These are phyloP conservation scores for Podospora anserina DNA, from an alignment of 495 filamentous ascomycete genomes.

Conservation along the genomic window DNA sequence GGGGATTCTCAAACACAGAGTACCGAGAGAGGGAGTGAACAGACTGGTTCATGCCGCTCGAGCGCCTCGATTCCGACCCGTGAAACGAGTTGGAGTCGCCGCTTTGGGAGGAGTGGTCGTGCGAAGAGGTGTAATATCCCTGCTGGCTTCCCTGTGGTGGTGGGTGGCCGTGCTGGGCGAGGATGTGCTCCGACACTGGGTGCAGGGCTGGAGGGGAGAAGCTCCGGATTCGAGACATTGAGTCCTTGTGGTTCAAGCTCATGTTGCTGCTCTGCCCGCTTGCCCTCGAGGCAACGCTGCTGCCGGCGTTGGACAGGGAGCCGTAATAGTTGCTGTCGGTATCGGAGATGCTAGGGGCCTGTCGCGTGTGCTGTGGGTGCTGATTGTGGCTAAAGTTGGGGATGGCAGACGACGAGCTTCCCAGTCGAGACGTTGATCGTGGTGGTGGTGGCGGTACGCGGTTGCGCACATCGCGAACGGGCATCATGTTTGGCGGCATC, in stretches of 20 bases:
- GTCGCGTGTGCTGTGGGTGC: neutral
- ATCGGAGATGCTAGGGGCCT: conserved; percentile 9
- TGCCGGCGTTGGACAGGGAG: neutral
- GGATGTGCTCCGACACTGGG: conserved; percentile 3
- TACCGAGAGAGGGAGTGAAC: neutral
- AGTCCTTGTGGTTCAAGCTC: neutral
- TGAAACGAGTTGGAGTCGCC: conserved; percentile 5
- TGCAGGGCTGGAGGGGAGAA: neutral
- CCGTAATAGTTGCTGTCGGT: conserved; percentile 10
- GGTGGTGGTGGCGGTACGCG: conserved; percentile 41
- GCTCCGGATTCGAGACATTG: conserved; percentile 6
- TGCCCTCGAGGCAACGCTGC: neutral
- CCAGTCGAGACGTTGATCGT: conserved; percentile 33
- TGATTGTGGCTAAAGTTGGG: neutral
- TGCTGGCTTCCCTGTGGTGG: neutral
- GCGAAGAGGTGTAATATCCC: neutral
- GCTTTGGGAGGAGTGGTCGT: conserved; percentile 2
- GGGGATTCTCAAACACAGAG: conserved; percentile 21
- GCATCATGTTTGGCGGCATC: conserved; percentile 24
- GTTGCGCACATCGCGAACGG: conserved; percentile 9
- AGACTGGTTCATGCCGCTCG: neutral
- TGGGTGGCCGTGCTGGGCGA: neutral
- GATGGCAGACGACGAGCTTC: conserved; percentile 14
- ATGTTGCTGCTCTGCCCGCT: conserved; percentile 7
- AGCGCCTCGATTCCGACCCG: neutral